Conservation (phyloP, 305 asterid genomes). For the Fraxinus albicans region DNA sequence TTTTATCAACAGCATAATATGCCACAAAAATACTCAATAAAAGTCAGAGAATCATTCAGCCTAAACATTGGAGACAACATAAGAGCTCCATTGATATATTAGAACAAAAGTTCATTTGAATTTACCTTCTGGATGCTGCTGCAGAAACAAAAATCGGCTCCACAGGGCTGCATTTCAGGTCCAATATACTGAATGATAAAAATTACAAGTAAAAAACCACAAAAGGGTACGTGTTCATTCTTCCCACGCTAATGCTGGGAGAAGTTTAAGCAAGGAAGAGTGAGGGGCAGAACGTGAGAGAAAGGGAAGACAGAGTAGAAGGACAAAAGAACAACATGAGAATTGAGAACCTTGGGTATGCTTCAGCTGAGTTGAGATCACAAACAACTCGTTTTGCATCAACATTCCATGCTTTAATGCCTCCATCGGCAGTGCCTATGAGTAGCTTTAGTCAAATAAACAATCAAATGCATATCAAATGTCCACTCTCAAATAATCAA, state of each 20-base stretch:
- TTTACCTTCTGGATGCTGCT: constrained; percentile 85
- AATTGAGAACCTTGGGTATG: constrained; percentile 77
- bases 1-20: background rate
- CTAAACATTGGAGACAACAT: background rate
- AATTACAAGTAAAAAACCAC: constrained; percentile 23
- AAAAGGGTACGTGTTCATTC: constrained; percentile 11
- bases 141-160: constrained; percentile 97
- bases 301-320: background rate
- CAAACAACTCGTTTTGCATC: constrained; percentile 97
- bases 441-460: constrained; percentile 74
- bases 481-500: constrained; percentile 24
- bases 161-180: constrained; percentile 97
- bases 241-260: constrained; percentile 5
- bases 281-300: constrained; percentile 14
- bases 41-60: background rate
- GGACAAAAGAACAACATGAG: constrained; percentile 1
- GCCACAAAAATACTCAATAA: background rate
- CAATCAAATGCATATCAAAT: constrained; percentile 36
- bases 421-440: constrained; percentile 98
- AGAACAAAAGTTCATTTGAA: constrained; percentile 13
- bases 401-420: constrained; percentile 96
- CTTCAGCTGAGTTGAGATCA: constrained; percentile 71
- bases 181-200: constrained; percentile 69
- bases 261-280: constrained; percentile 5
- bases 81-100: background rate